A percentile compares a stretch with the other conserved stretches of the same genome.
Evolutionary conservation across 225 moss, liverwort and hornwort genomes (phyloP).

Genomic region (Rhytidiadelphus loreus): DNA sequence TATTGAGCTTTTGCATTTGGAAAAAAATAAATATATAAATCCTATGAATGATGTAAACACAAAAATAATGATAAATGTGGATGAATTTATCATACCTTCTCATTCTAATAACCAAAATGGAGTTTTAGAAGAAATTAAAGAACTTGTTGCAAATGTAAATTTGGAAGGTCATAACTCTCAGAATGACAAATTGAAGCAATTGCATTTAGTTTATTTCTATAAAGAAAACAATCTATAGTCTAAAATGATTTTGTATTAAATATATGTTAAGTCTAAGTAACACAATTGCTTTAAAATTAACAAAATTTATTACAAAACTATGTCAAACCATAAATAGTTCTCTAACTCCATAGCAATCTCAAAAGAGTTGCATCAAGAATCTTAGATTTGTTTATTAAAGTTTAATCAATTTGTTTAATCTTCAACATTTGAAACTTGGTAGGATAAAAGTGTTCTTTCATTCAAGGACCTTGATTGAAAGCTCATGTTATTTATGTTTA

Average conservation of each 20-base stretch:
- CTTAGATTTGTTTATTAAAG: neutral
- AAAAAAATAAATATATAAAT: neutral
- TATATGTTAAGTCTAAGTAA: neutral
- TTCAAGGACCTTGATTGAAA: neutral
- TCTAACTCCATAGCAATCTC: neutral
- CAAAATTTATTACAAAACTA: neutral
- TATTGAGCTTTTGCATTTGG: neutral
- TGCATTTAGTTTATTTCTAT: neutral
- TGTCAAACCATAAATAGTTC: neutral
- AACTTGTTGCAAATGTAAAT: neutral
- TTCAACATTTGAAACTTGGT: neutral
- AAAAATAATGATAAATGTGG: neutral
- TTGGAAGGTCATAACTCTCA: neutral
- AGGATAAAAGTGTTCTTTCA: neutral
- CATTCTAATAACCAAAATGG: neutral
- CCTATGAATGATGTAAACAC: neutral
- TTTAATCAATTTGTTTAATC: neutral
- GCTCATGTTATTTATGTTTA: accelerated
- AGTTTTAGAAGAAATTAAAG: neutral
- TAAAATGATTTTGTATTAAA: neutral
- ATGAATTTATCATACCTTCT: neutral
- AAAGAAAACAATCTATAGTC: neutral
- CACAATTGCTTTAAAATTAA: neutral
- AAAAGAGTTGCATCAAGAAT: neutral
- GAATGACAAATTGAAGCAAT: neutral